Base-by-base conservation (phyloP, 768 basidiomycete genomes). In the Auricularia auricula-judae region DNA sequence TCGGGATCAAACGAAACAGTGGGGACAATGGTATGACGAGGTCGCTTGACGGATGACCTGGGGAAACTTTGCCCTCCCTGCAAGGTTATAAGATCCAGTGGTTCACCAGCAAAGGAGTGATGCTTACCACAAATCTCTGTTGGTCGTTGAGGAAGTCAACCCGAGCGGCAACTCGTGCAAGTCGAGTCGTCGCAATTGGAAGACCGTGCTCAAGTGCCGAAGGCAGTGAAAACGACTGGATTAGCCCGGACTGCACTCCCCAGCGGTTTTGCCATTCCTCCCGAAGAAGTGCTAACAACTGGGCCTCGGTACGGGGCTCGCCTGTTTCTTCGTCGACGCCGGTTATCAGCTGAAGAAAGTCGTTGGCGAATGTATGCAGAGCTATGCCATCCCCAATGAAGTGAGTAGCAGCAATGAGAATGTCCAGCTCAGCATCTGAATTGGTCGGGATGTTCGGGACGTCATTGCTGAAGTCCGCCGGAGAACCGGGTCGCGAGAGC, bases 341-440 rank as follows among this genome's bases (percentile, higher is more conserved):
- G 12, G 70, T 67, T 47, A 92, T 76, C 3, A 93, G 76, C 18
- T 76, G 73, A 71, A 92, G 87, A 71, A 93, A 85, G 68, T 92
- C 88, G 72, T 91, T 90, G 33, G 88, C 89, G 66, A 87, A 88
- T 65, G 83, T 80, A 74, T 93, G 90, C 18, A 93, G 79, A 1
- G 90, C 88, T 86, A 92, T 91, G 23, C 92, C 92, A 71, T 94
- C 92, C 21, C 90, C 91, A 59, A 93, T 73, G 73, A 87, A 93
- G 72, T 94, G 92, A 5, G 88, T 83, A 3, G 88, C 86, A 67
- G 86, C 86, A 60, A 94, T 81, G 66, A 90, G 76, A 63, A 92
- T 74, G 70, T 92, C 83, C 69, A 80, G 85, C 62, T 81, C 73
- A 36, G 63, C 68, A 36, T 67, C 64, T 35, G 60, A 34, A 33